These are phyloP conservation scores for Xylariales sp. DNA, from an alignment of 2,329 filamentous ascomycete genomes.

Conservation along the genomic window DNA sequence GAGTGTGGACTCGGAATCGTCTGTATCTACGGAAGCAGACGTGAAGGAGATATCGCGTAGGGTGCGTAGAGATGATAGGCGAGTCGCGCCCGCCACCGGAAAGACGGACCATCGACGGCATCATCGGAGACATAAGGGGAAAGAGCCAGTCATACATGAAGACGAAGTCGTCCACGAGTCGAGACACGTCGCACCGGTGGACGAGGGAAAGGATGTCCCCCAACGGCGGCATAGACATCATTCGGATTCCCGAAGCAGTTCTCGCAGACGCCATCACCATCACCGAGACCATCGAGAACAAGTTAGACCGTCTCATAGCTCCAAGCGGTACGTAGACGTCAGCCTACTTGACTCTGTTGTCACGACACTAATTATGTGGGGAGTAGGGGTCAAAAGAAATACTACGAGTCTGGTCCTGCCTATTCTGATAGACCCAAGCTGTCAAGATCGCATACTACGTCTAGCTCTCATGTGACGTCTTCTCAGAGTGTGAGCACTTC, in stretches of 20 bases:
- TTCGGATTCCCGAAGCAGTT: constrained; percentile 21
- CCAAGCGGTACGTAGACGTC: constrained; percentile 25
- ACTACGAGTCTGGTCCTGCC: constrained; percentile 27
- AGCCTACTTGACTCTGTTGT: background rate
- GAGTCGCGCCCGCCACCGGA: background rate
- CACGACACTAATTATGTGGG: background rate
- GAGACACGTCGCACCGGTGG: constrained; percentile 11
- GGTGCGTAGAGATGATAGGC: background rate
- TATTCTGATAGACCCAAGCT: constrained; percentile 27
- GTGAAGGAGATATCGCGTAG: constrained; percentile 3
- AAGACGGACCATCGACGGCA: constrained; percentile 1
- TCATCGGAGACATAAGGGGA: constrained; percentile 4
- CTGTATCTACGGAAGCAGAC: constrained; percentile 20
- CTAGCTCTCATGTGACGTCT: constrained; percentile 29
- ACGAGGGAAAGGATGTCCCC: constrained; percentile 16
- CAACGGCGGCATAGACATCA: constrained; percentile 19
- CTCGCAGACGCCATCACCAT: constrained; percentile 15
- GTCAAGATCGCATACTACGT: constrained; percentile 28
- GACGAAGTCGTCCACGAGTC: constrained; percentile 13
- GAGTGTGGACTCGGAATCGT: constrained; percentile 34
- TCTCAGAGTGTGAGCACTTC: constrained; percentile 33
- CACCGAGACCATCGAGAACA: constrained; percentile 20
- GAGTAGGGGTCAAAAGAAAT: constrained; percentile 17
- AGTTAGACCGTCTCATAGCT: constrained; percentile 19
- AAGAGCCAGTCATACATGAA: constrained; percentile 10